These are phyloP conservation scores for Aspergillus sp. DNA, from an alignment of 2,329 filamentous ascomycete species.

Conservation along the genomic window DNA sequence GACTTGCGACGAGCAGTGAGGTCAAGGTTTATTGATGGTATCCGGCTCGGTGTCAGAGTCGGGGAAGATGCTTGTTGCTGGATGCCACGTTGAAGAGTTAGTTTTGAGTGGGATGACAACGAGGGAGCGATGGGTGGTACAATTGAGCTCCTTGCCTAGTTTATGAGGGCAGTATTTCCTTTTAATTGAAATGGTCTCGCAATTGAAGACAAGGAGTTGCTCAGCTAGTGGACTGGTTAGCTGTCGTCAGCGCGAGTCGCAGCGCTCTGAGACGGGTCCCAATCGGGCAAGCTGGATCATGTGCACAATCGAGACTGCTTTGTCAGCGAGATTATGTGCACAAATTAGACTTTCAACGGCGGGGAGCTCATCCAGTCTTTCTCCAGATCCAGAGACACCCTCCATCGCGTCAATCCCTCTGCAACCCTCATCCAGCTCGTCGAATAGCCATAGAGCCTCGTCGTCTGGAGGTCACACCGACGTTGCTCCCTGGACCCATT, in stretches of 20 bases:
- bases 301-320: constrained; percentile 7
- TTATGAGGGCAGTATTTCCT: not conserved
- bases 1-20: not conserved
- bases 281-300: constrained; percentile 4
- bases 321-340: constrained; percentile 4
- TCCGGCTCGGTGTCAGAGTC: not conserved
- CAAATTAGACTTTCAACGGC: constrained; percentile 4
- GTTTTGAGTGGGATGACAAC: not conserved
- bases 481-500: constrained; percentile 8
- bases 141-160: constrained; percentile 7
- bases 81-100: constrained; percentile 20
- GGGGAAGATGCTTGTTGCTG: constrained; percentile 2
- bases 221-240: not conserved
- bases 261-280: not conserved
- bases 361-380: constrained; percentile 1
- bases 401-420: not conserved
- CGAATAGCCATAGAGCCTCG: constrained; percentile 4
- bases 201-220: not conserved
- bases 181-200: not conserved
- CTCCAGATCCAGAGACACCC: not conserved
- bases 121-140: not conserved
- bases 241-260: not conserved
- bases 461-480: not conserved
- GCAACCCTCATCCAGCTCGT: constrained; percentile 4
- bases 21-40: not conserved